phyloP scores from a whole-genome alignment of 495 filamentous ascomycete species.

The Oleoguttula mirabilis region DNA sequence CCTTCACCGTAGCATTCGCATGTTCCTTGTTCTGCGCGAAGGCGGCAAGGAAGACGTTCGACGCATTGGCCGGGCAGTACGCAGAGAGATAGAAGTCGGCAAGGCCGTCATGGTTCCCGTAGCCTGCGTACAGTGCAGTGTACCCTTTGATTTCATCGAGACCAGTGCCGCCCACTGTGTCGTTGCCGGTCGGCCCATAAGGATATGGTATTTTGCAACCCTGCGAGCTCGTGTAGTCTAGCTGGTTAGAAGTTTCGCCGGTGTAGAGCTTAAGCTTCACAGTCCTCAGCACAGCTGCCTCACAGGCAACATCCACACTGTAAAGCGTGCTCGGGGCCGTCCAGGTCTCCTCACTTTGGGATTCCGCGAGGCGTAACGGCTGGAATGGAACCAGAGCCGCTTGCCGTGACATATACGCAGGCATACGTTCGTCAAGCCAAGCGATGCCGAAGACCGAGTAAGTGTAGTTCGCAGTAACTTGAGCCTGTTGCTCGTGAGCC shows the following conservation, averaged over 20 bases:
- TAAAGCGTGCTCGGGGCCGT: background rate
- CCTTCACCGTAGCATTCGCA: constrained; percentile 1
- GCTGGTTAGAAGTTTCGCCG: constrained; percentile 6
- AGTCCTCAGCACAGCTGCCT: background rate
- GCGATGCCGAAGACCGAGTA: constrained; percentile 28
- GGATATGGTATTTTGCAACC: constrained; percentile 21
- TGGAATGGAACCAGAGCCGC: background rate
- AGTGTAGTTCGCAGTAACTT: constrained; percentile 24
- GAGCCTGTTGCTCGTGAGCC: constrained; percentile 19
- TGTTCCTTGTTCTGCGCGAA: constrained; percentile 12
- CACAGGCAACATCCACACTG: background rate
- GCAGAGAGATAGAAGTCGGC: constrained; percentile 21
- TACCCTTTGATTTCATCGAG: background rate
- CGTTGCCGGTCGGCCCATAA: background rate
- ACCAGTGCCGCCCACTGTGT: background rate
- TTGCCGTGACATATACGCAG: constrained; percentile 26
- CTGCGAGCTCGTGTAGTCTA: constrained; percentile 15
- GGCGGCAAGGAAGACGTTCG: constrained; percentile 27
- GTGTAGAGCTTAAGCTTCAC: constrained; percentile 3
- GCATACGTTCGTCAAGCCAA: constrained; percentile 32
- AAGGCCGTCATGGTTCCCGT: constrained; percentile 16
- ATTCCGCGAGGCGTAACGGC: background rate
- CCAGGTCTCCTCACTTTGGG: background rate
- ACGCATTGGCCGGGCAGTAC: constrained; percentile 16
- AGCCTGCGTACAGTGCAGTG: constrained; percentile 28